Evolutionary conservation across 2,329 filamentous ascomycete genomes (phyloP).

Genomic region (Verticillium zaregamsianum): DNA sequence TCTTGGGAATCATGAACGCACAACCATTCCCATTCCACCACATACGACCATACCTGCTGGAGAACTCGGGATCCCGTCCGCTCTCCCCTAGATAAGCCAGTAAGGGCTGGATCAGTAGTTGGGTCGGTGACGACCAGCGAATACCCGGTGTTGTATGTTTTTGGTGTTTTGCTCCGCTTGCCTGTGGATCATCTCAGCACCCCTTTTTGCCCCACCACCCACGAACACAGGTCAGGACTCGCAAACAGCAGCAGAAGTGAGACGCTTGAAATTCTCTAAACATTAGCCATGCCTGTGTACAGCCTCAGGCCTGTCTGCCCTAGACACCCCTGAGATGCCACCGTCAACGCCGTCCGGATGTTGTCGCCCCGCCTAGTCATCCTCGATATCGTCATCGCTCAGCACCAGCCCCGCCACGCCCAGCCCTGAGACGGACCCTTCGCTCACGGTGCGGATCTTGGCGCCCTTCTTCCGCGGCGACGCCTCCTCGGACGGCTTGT

Average conservation of each 20-base stretch:
- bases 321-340: background rate
- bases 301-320: too few species aligned
- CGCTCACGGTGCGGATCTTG: constrained; percentile 28
- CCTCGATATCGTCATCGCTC: constrained; percentile 83
- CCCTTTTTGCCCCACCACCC: too few species aligned
- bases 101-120: too few species aligned
- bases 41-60: too few species aligned
- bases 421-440: constrained; percentile 33
- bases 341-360: background rate
- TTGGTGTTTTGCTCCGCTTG: background rate
- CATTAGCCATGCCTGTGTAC: too few species aligned
- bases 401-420: constrained; percentile 65
- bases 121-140: too few species aligned
- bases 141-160: background rate
- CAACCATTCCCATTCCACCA: rapidly evolving
- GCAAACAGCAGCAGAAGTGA: too few species aligned
- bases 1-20: rapidly evolving
- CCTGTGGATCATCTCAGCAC: too few species aligned
- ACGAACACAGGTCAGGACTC: too few species aligned
- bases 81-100: too few species aligned
- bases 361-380: constrained; percentile 25
- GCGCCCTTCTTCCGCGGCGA: constrained; percentile 44
- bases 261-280: too few species aligned
- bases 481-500: constrained; percentile 51
- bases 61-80: too few species aligned